These are phyloP conservation scores for Talaromyces stipitatus DNA, from an alignment of 495 filamentous ascomycete species.

Conservation along the genomic window DNA sequence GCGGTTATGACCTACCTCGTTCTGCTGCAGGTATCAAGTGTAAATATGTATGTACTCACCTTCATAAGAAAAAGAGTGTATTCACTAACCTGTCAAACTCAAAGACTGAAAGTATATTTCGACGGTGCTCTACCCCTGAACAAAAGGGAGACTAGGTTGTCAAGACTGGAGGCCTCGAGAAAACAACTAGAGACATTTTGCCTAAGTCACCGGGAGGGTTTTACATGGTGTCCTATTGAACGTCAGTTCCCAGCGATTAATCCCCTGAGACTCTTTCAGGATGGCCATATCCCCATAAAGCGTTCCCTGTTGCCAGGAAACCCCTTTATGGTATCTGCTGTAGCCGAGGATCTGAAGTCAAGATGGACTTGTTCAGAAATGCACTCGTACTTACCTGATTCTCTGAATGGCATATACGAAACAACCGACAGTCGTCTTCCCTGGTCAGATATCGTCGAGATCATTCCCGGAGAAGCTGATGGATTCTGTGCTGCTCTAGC, in stretches of 20 bases:
- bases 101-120: constrained; percentile 57
- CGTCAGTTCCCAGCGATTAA: constrained; percentile 1
- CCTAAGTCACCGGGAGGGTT: constrained; percentile 6
- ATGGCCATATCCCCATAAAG: constrained; percentile 15
- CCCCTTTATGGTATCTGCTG: constrained; percentile 58
- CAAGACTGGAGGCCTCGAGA: constrained; percentile 41
- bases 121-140: constrained; percentile 62
- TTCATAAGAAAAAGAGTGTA: not conserved
- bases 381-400: constrained; percentile 4
- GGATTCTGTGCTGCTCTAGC: constrained; percentile 52
- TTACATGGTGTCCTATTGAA: not conserved
- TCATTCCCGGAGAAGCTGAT: constrained; percentile 69
- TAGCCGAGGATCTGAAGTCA: constrained; percentile 52
- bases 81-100: not conserved
- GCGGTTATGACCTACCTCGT: constrained; percentile 56
- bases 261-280: constrained; percentile 17
- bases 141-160: constrained; percentile 47
- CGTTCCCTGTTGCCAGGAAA: constrained; percentile 40
- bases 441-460: constrained; percentile 42
- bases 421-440: constrained; percentile 9
- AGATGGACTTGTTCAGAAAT: constrained; percentile 27
- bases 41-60: constrained; percentile 47
- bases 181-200: constrained; percentile 31
- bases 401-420: constrained; percentile 1
- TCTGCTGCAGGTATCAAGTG: constrained; percentile 36